These are phyloP conservation scores for Arabidopsis hybrid DNA, from an alignment of 441 rosid species.

Conservation along the genomic window DNA sequence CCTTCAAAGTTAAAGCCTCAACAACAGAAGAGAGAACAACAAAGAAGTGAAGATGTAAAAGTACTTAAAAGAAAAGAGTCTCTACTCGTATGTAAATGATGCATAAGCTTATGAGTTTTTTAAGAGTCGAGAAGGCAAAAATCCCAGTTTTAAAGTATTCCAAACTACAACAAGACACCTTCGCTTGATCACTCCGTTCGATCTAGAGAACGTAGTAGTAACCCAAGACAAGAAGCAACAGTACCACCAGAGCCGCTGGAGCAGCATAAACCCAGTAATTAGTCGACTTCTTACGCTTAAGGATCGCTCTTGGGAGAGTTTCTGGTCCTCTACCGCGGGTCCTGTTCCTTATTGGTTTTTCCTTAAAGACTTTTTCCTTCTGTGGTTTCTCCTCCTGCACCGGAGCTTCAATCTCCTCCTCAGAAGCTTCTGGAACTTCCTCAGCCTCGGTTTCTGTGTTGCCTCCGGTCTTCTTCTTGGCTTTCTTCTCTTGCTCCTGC, in stretches of 20 bases:
- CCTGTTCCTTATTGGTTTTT: slow-evolving; percentile 59
- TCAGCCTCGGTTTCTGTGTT: slow-evolving; percentile 41
- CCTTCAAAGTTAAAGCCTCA: slow-evolving; percentile 35
- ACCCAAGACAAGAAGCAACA: slow-evolving; percentile 54
- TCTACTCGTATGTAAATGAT: slow-evolving; percentile 42
- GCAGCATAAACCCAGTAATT: slow-evolving; percentile 78
- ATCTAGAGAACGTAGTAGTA: slow-evolving; percentile 56
- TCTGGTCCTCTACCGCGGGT: slow-evolving; percentile 57
- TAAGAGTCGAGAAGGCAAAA: slow-evolving; percentile 31
- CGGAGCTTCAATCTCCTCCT: slow-evolving; percentile 51
- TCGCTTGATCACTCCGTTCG: slow-evolving; percentile 34
- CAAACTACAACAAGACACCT: slow-evolving; percentile 43
- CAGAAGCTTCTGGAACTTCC: slow-evolving; percentile 50
- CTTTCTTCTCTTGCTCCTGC: slow-evolving; percentile 93
- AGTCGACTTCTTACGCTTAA: slow-evolving; percentile 74
- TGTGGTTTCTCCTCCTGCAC: slow-evolving; percentile 50
- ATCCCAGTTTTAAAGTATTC: slow-evolving; percentile 26
- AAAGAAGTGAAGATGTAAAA: slow-evolving; percentile 40
- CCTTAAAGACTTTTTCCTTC: slow-evolving; percentile 57
- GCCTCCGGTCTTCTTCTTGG: slow-evolving; percentile 68
- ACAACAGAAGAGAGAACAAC: slow-evolving; percentile 34
- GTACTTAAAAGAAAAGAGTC: slow-evolving; percentile 31
- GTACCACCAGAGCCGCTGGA: slow-evolving; percentile 60
- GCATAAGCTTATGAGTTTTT: slow-evolving; percentile 27
- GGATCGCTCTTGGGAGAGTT: slow-evolving; percentile 70